Evolutionary conservation across 192 early-diverging fungal species (phyloP), one percentile per base, ranked within the genome.

Genomic region (Entomortierella parvispora): DNA sequence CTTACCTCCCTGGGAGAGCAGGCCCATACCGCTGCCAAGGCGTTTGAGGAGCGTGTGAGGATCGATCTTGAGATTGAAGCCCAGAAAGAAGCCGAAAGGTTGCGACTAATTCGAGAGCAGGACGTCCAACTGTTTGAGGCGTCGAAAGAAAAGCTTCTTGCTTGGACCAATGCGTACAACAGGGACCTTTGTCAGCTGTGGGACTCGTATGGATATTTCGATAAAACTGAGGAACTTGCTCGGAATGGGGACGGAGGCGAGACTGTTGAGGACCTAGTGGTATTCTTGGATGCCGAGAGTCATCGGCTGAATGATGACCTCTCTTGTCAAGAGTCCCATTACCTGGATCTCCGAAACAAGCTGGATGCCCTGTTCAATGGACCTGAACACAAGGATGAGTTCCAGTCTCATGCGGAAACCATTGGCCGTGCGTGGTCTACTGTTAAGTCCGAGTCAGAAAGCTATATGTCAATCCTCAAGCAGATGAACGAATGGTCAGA

Each of bases 401-500:
- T 49, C 17, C 22, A 50, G 29, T 33, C 40, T 14, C 74, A 77
- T 11, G 12, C 47, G 4, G 55, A 63, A 12, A 61, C 9, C n/a
- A 58, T 77, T 15, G 66, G 63, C 17, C 10, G 33, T n/a, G 65
- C 74, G 2, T 77, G 74, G 74, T 51, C 48, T 3, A 8, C 47
- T 2, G 22, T 64, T 20, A 62, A 68, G 37, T 31, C 7, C 44
- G 66, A 77, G 23, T 63, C 53, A 5, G 46, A 29, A 34, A 65
- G 60, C 2, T 77, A 68, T 22, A 14, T 20, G 17, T 40, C 45
- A 46, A 60, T 77, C 47, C 32, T 77, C 2, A 63, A 77, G 22
- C 65, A 68, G 15, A 68, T 77, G 74, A 64, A 64, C 28, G 59
- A 42, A 11, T 77, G 74, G 74, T 77, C 66, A 20, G 56, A 33